Percentiles rank a stretch among this genome's conserved stretches.
Evolutionary conservation across 257 asterid species (phyloP).

Genomic region (Lantana camara): DNA sequence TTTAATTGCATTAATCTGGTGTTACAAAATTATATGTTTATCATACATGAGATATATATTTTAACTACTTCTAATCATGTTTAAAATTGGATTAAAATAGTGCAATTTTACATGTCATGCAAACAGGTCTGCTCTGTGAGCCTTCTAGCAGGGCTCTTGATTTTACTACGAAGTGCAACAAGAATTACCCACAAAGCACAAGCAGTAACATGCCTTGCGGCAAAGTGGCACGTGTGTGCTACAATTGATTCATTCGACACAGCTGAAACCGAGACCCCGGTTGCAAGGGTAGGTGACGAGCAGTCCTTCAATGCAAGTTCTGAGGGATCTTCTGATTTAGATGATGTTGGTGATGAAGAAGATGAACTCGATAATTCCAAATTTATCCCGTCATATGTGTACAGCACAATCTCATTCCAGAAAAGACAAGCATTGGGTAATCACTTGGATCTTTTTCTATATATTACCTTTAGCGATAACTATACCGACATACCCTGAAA

Average conservation of each 20-base stretch:
- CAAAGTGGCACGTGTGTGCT: slow-evolving; percentile 96
- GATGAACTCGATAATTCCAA: slow-evolving; percentile 79
- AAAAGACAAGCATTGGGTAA: slow-evolving; percentile 92
- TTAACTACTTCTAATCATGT: too few species aligned
- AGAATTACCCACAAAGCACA: slow-evolving; percentile 95
- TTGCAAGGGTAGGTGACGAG: slow-evolving; percentile 15
- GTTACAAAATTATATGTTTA: too few species aligned
- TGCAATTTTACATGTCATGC: neutral
- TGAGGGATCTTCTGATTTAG: slow-evolving; percentile 54
- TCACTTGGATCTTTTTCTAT: neutral
- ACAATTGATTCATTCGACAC: slow-evolving; percentile 74
- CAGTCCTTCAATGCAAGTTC: slow-evolving; percentile 30
- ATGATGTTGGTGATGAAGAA: slow-evolving; percentile 93
- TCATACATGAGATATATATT: too few species aligned
- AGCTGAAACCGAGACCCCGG: slow-evolving; percentile 56
- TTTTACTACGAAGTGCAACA: slow-evolving; percentile 77
- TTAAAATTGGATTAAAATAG: too few species aligned
- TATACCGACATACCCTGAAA: too few species aligned
- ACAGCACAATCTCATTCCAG: slow-evolving; percentile 86
- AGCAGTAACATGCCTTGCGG: slow-evolving; percentile 85
- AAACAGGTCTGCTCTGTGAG: slow-evolving; percentile 80
- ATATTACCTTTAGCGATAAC: too few species aligned
- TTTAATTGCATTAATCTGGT: too few species aligned
- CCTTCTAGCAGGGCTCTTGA: slow-evolving; percentile 82
- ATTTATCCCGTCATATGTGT: slow-evolving; percentile 56